Conservation (phyloP, 2,329 filamentous ascomycete genomes). For the Colletotrichum camelliae region DNA sequence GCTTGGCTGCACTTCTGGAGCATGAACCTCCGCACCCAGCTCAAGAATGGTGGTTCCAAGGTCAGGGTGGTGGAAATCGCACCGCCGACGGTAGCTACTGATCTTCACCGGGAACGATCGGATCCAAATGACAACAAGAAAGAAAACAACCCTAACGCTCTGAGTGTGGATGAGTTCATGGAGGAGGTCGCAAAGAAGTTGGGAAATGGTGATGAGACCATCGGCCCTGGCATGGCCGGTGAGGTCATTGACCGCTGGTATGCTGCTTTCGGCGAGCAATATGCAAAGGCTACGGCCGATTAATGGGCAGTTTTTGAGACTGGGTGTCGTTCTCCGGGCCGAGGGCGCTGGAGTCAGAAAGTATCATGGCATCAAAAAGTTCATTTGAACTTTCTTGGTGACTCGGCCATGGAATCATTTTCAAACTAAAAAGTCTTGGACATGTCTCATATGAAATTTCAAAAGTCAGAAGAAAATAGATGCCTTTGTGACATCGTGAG, state of each 20-base stretch:
- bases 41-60: conserved; percentile 40
- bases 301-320: no score
- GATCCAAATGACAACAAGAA: conserved; percentile 66
- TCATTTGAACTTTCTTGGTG: no score
- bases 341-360: no score
- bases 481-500: no score
- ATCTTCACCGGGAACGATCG: conserved; percentile 59
- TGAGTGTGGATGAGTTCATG: conserved; percentile 61
- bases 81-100: conserved; percentile 59
- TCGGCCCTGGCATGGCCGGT: conserved; percentile 47
- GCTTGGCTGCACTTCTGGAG: conserved; percentile 63
- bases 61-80: conserved; percentile 60
- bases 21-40: conserved; percentile 58
- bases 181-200: conserved; percentile 47
- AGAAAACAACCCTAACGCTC: conserved; percentile 44
- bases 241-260: conserved; percentile 41
- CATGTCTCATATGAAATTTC: no score
- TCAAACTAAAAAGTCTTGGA: no score
- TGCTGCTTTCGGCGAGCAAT: conserved; percentile 36
- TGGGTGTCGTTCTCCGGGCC: no score
- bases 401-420: no score
- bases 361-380: no score
- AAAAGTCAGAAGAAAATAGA: no score
- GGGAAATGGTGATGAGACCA: conserved; percentile 52
- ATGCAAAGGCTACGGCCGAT: neutral